Base-by-base conservation (phyloP, 1,139 yeast species). In the Citeromyces siamensis region DNA sequence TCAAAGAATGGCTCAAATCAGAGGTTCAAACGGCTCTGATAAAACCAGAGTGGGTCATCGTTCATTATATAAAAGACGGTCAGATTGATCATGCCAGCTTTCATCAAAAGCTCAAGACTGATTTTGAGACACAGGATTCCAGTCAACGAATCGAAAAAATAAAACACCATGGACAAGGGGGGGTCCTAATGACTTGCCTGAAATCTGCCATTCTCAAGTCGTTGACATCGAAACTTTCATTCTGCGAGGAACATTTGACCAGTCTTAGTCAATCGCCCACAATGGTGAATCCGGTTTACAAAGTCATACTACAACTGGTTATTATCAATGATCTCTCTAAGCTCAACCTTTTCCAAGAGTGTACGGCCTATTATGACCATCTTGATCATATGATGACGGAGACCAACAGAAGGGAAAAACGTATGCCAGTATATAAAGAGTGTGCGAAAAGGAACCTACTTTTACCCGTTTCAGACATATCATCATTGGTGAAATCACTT, bases 1-100 rank as follows among this genome's bases (percentile, higher is more conserved):
- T 88, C 21, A 66, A 69, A 38, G 94, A 82, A 49, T 90, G 98
- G 98, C 61, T 83, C 26, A 62, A 64, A 37, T 58, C 66, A 13
- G 58, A 67, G 36, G 71, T 79, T 35, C 60, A 52, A 38, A 56
- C 49, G 33, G 55, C 49, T 32, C 58, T 62, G 41, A 68, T 70
- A 27, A 66, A 69, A 2, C 58, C 75, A 7, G 83, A 79, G 41
- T 81, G 90, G 82, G 61, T 73, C 45, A 66, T 85, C 13, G 57
- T 84, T 0, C 64, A 74, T 39, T 74, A 68, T 47, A 69, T 64
- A 21, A 54, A 56, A 19, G 64, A 66, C 34, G 66, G 62, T 42
- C 41, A 55, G 36, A 38, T 56, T 32, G 53, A 51, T 16, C 66
- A 68, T 40, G 62, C 66, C 32, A 50, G 63, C 73, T 1, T 71